Percentiles rank a stretch among this genome's conserved stretches.
Evolutionary conservation across 2,329 filamentous ascomycete species (phyloP).

Genomic region (Alternaria burnsii): DNA sequence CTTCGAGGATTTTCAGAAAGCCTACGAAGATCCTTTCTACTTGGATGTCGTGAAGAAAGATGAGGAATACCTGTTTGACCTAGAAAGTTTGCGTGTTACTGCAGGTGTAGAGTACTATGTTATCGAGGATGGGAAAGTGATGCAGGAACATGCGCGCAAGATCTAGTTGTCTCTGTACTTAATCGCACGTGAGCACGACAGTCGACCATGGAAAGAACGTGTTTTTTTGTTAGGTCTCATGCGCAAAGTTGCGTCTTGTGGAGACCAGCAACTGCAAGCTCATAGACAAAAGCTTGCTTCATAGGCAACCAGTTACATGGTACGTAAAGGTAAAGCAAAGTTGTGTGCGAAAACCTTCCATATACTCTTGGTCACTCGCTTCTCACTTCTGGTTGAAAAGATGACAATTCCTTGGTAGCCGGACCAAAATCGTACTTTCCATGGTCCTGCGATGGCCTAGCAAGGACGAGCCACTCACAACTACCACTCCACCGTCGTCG

Average conservation of each 20-base stretch:
- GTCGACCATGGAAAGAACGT: not conserved
- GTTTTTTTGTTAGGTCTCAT: not conserved
- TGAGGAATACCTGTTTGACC: slow-evolving; percentile 34
- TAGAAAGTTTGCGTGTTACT: slow-evolving; percentile 1
- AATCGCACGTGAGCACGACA: not conserved
- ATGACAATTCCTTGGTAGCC: not conserved
- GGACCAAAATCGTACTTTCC: too few species aligned
- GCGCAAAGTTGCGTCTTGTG: not conserved
- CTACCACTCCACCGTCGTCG: too few species aligned
- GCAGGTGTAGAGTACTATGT: not conserved
- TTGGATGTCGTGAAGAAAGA: slow-evolving; percentile 28
- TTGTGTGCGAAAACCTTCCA: not conserved
- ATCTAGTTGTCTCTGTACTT: too few species aligned
- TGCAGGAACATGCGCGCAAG: not conserved
- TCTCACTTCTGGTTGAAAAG: not conserved
- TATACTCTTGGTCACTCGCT: not conserved
- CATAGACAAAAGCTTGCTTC: not conserved
- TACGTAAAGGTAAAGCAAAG: not conserved
- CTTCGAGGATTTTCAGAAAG: slow-evolving; percentile 35
- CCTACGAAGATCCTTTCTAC: slow-evolving; percentile 36
- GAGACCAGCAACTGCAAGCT: not conserved
- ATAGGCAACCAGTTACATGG: not conserved
- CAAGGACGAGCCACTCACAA: too few species aligned
- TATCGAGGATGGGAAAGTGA: not conserved
- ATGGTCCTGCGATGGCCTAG: too few species aligned